Percentiles rank a stretch among this genome's conserved stretches.
Evolutionary conservation across 2,329 filamentous ascomycete species (phyloP).

Genomic region (Beauveria scarabaeidicola): DNA sequence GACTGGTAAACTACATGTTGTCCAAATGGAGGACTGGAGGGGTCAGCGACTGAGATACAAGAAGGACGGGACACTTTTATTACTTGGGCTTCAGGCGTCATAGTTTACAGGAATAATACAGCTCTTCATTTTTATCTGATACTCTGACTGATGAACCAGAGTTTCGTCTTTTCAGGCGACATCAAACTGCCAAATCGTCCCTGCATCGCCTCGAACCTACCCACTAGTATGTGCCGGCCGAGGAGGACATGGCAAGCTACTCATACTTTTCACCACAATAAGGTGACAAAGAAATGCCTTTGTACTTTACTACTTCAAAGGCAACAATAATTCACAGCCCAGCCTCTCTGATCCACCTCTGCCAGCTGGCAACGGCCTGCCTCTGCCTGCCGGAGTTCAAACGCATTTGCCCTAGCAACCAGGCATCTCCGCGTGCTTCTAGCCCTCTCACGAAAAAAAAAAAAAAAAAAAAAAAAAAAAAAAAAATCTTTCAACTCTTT

Average conservation of each 20-base stretch:
- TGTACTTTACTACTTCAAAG: too few relatives aligned
- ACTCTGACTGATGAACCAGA: too few relatives aligned
- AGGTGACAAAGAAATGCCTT: too few relatives aligned
- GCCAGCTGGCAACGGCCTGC: constrained; percentile 8
- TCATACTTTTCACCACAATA: not conserved
- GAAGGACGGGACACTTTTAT: not conserved
- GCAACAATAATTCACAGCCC: not conserved
- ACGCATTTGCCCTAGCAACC: not conserved
- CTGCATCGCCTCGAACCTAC: not conserved
- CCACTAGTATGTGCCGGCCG: not conserved
- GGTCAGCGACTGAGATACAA: not conserved
- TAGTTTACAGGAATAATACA: not conserved
- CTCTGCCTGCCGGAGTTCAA: constrained; percentile 1
- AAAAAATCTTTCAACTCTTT: not conserved
- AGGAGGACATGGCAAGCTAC: not conserved
- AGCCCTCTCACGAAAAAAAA: not conserved
- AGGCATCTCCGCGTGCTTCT: not conserved
- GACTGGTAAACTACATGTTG: not conserved
- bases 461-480: fast-evolving
- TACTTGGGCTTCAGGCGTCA: not conserved
- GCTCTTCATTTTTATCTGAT: not conserved
- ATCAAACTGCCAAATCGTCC: not conserved
- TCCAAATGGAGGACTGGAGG: constrained; percentile 6
- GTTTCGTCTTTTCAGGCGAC: not conserved
- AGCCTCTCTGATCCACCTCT: not conserved